Evolutionary conservation across 129 eudicot genomes (phyloP), one percentile per base, ranked within the genome.

Genomic region (Kitagawia praeruptora): DNA sequence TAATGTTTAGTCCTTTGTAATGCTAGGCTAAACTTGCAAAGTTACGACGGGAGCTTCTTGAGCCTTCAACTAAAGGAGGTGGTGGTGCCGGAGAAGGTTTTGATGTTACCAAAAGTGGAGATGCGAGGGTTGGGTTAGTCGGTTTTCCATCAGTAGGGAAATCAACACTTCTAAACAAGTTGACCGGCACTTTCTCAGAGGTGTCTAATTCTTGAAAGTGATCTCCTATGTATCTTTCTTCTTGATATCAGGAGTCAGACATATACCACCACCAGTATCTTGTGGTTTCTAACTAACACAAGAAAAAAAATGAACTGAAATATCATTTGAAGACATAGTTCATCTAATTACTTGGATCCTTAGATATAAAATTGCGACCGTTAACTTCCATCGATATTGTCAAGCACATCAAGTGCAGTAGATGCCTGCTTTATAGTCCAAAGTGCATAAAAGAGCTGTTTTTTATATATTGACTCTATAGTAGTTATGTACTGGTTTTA

Each of bases 31-130:
- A 96, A 82, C 97, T 96, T 76, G 99, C 99, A 72, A 96, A 96
- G 85, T 82, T 96, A 78, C 85, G 99, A 46, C 88, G 99, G 83
- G 99, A 96, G 76, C 96, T 96, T 73, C 90, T 96, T 39, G 85
- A 91, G 53, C 99, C 99, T 64, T 58, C 98, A 63, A 44, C 97
- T 73, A 96, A 96, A 81, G 99, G 99, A 72, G 99, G 97, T 71
- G 99, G 97, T 83, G 98, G 97, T 80, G 97, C 98, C 34, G 99
- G 99, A 78, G 99, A 96, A 86, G 99, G 99, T 80, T 96, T 96
- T 86, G 99, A 96, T 87, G 99, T 96, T 74, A 96, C 99, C 76
- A 96, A 96, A 89, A 96, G 99, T 85, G 99, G 99, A 61, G 99
- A 96, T 85, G 86, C 99, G 51, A 89, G 99, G 83, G 98, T 96